Evolutionary conservation across 148 eudicot genomes (phyloP).

Genomic region (Vaccinium myrtillus): DNA sequence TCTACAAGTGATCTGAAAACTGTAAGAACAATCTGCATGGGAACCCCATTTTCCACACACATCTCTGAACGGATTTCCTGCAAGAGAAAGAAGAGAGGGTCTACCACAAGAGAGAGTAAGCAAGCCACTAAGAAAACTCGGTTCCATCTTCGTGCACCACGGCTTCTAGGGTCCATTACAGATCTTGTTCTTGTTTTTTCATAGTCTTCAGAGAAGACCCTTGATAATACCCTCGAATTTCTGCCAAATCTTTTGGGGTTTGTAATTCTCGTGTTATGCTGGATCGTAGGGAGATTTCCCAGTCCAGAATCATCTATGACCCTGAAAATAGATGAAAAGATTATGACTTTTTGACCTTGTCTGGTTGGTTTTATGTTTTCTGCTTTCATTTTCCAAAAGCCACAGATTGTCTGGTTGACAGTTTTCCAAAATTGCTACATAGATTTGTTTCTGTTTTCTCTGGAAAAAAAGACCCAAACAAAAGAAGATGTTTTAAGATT

Average conservation of each 20-base stretch:
- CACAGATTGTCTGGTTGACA: neutral
- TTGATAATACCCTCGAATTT: constrained; percentile 48
- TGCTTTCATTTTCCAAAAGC: neutral
- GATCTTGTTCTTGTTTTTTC: constrained; percentile 42
- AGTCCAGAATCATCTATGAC: neutral
- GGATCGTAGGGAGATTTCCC: neutral
- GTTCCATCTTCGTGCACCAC: constrained; percentile 46
- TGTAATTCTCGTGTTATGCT: neutral
- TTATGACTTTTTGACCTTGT: neutral
- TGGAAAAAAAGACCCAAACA: neutral
- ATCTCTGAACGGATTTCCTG: constrained; percentile 34
- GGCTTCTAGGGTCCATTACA: constrained; percentile 62
- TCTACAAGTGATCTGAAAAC: constrained; percentile 56
- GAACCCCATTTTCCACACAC: constrained; percentile 49
- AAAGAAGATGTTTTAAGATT: neutral
- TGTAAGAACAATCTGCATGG: constrained; percentile 50
- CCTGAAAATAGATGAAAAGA: neutral
- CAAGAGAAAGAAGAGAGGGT: constrained; percentile 76
- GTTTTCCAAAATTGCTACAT: neutral
- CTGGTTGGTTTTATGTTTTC: neutral
- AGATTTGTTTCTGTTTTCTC: neutral
- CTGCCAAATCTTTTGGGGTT: neutral
- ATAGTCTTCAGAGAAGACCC: constrained; percentile 77
- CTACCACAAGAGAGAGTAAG: constrained; percentile 58
- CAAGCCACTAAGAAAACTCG: constrained; percentile 51